Base-by-base conservation (phyloP, 2,329 filamentous ascomycete species). In the Penicillium nordicum region DNA sequence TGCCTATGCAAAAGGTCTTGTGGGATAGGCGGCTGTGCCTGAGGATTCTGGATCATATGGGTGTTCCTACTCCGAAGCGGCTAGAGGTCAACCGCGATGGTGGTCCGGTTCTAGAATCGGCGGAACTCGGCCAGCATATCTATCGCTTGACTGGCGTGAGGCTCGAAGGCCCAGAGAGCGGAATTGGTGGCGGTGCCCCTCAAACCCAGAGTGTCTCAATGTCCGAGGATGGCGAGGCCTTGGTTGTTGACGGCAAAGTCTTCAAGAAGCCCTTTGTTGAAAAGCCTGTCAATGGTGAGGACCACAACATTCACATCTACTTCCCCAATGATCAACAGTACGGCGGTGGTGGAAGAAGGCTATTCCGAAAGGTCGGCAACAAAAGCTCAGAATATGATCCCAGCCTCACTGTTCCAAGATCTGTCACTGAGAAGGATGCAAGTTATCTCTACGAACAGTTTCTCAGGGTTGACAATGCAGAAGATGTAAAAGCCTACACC, bases 361-460 rank as follows among this genome's bases (percentile, higher is more conserved):
- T 99, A 4, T 99, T 99, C 76, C 84, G 94, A 56, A 99, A 99
- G 74, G 90, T 99, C 67, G 95, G 95, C 68, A 99, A 99, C 81
- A 99, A 99, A 78, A 97, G 93, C 74, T 97, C 93, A 1, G 95
- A 99, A 73, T 96, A 88, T 68, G 88, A 97, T 57, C 83, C 88
- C 16, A 86, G 87, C 11, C 82, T 99, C 57, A 84, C 78, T 16
- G 76, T 89, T 18, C 94, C 94, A 11, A 82, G 92, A 37, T 91
- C 88, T 50, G 88, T 97, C 59, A 88, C 88, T 0, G 91, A 97
- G 64, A 84, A 86, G 0, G 82, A 82, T 21, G 86, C 88, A 68
- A 97, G 92, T 73, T 99, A 93, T 78, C 85, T 99, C 60, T 99
- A 97, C 73, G 94, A 99, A 73, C 92, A 96, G 72, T 99, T 99